Base-by-base conservation (phyloP, 2,329 filamentous ascomycete species). In the Ascochyta pisi region DNA sequence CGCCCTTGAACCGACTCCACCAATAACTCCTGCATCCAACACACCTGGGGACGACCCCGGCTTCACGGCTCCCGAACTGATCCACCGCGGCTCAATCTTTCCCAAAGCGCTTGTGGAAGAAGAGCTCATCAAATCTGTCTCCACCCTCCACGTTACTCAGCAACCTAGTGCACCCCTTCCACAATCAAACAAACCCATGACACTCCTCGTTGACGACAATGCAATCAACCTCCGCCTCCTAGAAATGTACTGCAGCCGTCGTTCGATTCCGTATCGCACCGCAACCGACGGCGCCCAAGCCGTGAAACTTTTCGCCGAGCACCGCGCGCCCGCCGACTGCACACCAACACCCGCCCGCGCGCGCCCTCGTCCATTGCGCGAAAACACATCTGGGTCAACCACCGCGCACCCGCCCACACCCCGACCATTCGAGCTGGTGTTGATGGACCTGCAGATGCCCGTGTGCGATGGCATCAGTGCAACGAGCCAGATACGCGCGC, bases 191-290 rank as follows among this genome's bases (percentile, higher is more conserved):
- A 65, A 65, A 38, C 70, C 71, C 1, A 58, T 65, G 55, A 65
- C 70, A 0, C 67, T 82, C 0, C 64, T 82, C 3, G 79, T 81
- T 0, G 79, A 81, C 46, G 79, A 81, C 54, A 81, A 81, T 38
- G 50, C 66, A 0, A 70, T 81, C 46, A 82, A 82, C 22, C 69
- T 81, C 0, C 76, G 78, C 16, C 77, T 81, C 35, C 57, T 82
- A 24, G 68, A 77, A 27, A 80, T 81, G 77, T 81, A 81, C 61
- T 81, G 78, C 65, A 72, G 69, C 19, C 80, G 77, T 46, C 72
- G 79, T 24, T 64, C 66, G 1, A 60, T 71, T 3, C 70, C 73
- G 0, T 79, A 77, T 33, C 50, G 65, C 4, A 75, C 71, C 3
- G 78, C 79, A 1, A 64, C 63, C 1, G 74, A 81, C 41, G 79